Base-by-base conservation (phyloP, 1,284 basidiomycete genomes). In the Ceratobasidium sp. region DNA sequence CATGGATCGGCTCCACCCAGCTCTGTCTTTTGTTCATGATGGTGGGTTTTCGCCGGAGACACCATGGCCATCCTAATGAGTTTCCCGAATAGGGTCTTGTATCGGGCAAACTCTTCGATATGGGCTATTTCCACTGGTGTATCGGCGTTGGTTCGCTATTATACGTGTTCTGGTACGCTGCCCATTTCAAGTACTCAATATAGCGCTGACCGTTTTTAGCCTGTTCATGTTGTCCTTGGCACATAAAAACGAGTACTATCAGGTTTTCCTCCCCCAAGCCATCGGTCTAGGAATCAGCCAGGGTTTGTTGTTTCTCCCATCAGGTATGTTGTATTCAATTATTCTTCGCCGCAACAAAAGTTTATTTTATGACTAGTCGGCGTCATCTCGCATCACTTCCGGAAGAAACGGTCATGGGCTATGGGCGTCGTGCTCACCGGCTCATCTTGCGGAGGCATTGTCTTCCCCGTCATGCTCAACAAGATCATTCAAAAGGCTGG, bases 391-490 rank as follows among this genome's bases (percentile, higher is more conserved):
- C 85, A 86, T 58, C 82, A 89, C 82, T 85, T 89, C 81, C 78
- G 81, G 76, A 82, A 84, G 62, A 81, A 82, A n/a, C 83, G 86
- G n/a, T 81, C 86, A 11, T 76, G 86, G 3, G 86, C 85, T 1
- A 83, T 87, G 77, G 86, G 86, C n/a, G 81, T 87, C 41, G 84
- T 84, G 13, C 84, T 29, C 84, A 88, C 56, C 87, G 88, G 54
- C 81, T 88, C 64, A 75, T 80, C 80, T 51, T 76, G 79, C 86
- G 90, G 90, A 29, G 90, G 90, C 7, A 87, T 91, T 1, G 81
- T 90, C 11, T 91, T 87, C 77, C 89, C 90, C 0, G 86, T 92
- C 74, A 84, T 90, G 81, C 84, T 91, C 34, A 87, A 87, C 75
- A 83, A 82, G 27, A 85, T 91, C 14, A 89, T 91, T 78, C 76